Evolutionary conservation across 1,284 basidiomycete species (phyloP).

Genomic region (Ceratorhiza oryzae-sativae): DNA sequence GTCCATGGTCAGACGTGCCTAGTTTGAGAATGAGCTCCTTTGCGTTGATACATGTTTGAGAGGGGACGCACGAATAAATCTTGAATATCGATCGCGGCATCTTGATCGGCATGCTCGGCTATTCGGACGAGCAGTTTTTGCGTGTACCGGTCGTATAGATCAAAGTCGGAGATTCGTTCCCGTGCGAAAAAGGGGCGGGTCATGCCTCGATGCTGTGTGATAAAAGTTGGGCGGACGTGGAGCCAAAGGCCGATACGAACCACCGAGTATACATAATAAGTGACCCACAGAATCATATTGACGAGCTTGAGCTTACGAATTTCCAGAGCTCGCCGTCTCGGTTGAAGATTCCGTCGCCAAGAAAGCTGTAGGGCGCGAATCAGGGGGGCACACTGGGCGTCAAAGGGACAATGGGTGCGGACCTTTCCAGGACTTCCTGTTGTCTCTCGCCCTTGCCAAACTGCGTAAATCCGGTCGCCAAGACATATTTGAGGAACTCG

Average conservation of each 20-base stretch:
- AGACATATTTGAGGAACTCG: slow-evolving; percentile 40
- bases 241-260: background rate
- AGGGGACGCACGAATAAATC: background rate
- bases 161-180: slow-evolving; percentile 53
- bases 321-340: slow-evolving; percentile 57
- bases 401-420: background rate
- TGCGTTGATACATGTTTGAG: background rate
- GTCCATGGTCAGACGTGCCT: slow-evolving; percentile 55
- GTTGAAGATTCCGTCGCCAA: slow-evolving; percentile 68
- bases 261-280: background rate
- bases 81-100: slow-evolving; percentile 60
- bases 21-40: background rate
- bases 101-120: slow-evolving; percentile 54
- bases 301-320: slow-evolving; percentile 9
- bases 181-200: slow-evolving; percentile 54
- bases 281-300: slow-evolving; percentile 18
- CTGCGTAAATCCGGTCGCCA: slow-evolving; percentile 41
- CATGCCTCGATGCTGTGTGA: slow-evolving; percentile 57
- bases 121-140: slow-evolving; percentile 54
- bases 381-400: too few relatives aligned
- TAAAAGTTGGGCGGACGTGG: slow-evolving; percentile 5
- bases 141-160: slow-evolving; percentile 58
- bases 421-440: slow-evolving; percentile 4
- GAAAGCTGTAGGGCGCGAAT: slow-evolving; percentile 45
- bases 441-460: slow-evolving; percentile 40